phyloP scores from a whole-genome alignment of 2,329 filamentous ascomycete species.

The Ilyonectria mors-panacis region DNA sequence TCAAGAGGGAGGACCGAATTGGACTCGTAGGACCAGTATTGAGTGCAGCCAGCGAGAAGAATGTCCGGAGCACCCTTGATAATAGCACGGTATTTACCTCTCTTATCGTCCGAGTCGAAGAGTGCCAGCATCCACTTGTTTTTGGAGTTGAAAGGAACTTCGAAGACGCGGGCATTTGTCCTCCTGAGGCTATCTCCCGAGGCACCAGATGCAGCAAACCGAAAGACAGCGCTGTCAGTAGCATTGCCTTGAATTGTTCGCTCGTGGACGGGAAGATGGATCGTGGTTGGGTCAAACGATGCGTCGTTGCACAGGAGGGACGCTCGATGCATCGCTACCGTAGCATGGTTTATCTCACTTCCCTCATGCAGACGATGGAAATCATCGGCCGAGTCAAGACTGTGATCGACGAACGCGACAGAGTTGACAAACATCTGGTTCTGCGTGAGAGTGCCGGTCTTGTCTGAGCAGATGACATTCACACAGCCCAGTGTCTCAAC shows the following conservation, averaged over 20 bases:
- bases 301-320: conserved; percentile 59
- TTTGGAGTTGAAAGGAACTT: conserved; percentile 66
- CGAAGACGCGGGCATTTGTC: conserved; percentile 50
- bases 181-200: conserved; percentile 39
- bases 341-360: neutral
- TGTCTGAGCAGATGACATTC: conserved; percentile 61
- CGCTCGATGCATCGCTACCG: conserved; percentile 28
- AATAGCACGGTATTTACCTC: conserved; percentile 58
- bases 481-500: conserved; percentile 61
- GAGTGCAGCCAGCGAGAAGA: conserved; percentile 55
- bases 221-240: conserved; percentile 59
- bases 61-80: conserved; percentile 71
- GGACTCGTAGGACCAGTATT: conserved; percentile 53
- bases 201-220: conserved; percentile 53
- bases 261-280: conserved; percentile 52
- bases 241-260: conserved; percentile 59
- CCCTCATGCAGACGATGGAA: conserved; percentile 37
- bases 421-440: conserved; percentile 62
- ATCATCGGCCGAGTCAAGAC: conserved; percentile 45
- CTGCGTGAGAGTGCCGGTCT: conserved; percentile 60
- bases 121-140: conserved; percentile 66
- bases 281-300: conserved; percentile 56
- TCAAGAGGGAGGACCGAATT: conserved; percentile 55
- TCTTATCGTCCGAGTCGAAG: conserved; percentile 46
- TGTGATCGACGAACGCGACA: conserved; percentile 54